These are phyloP conservation scores for Yamadazyma sp. DNA, from an alignment of 1,139 yeast genomes.

Conservation along the genomic window DNA sequence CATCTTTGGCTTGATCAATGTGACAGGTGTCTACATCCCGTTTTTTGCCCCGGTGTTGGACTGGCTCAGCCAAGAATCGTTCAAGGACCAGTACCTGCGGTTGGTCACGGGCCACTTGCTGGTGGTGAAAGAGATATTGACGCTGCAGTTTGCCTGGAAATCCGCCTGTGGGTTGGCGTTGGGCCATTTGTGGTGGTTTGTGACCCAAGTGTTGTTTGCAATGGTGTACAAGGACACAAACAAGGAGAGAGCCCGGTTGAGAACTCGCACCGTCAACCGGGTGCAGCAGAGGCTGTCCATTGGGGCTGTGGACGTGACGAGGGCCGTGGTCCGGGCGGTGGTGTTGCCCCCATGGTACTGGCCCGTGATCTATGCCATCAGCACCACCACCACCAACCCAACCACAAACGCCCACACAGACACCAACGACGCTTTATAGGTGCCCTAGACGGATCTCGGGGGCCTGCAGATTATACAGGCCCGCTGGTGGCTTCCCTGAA, in stretches of 20 bases:
- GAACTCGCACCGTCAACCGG: slow-evolving; percentile 16
- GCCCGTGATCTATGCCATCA: background rate
- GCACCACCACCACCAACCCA: too few relatives aligned
- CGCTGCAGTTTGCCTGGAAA: slow-evolving; percentile 18
- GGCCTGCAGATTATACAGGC: too few relatives aligned
- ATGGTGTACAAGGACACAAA: slow-evolving; percentile 19
- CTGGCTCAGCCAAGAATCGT: slow-evolving; percentile 15
- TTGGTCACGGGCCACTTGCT: slow-evolving; percentile 5
- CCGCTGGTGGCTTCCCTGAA: too few relatives aligned
- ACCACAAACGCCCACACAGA: too few relatives aligned
- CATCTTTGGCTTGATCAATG: slow-evolving; percentile 25
- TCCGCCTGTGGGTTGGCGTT: slow-evolving; percentile 19
- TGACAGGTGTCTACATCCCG: slow-evolving; percentile 29
- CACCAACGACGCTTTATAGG: too few relatives aligned
- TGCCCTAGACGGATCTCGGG: too few relatives aligned
- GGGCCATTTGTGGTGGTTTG: slow-evolving; percentile 45
- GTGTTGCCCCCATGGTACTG: slow-evolving; percentile 43
- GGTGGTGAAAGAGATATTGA: slow-evolving; percentile 1
- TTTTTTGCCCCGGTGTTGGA: slow-evolving; percentile 22
- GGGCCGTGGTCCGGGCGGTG: slow-evolving; percentile 16
- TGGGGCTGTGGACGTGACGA: slow-evolving; percentile 13
- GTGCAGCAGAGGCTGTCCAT: slow-evolving; percentile 12
- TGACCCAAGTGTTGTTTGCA: slow-evolving; percentile 23
- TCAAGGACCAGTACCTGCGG: slow-evolving; percentile 9
- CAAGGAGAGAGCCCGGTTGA: slow-evolving; percentile 14